Base-by-base conservation (phyloP, 139 green algal genomes). In the Raphidocelis subcapitata region DNA sequence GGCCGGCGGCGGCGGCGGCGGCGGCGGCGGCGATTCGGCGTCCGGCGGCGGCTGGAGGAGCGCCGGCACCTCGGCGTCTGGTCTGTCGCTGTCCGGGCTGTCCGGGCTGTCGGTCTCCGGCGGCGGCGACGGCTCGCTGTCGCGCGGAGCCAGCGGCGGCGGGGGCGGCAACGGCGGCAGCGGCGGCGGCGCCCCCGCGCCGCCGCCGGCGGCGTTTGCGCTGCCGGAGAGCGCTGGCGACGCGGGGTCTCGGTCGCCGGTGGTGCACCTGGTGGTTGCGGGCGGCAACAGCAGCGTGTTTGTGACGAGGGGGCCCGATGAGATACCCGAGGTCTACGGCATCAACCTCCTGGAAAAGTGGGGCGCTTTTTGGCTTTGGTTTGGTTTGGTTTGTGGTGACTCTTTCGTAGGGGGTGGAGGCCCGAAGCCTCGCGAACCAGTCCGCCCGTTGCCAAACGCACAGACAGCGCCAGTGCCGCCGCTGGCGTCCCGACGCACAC, bases 231-330 rank as follows among this genome's bases (percentile, higher is more conserved):
- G 21, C 20, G 46, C 37, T 23, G 16, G 26, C 31, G 71, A 56
- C 14, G n/a, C n/a, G n/a, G n/a, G n/a, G n/a, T n/a, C n/a, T n/a
- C n/a, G n/a, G n/a, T 33, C 47, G 2, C 62, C 71, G 18, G 81
- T 90, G 23, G 87, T 95, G 18, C 83, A 76, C 3, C 69, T 82
- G 15, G 72, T 90, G 5, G 77, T 83, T 23, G 84, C 86, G 0
- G 90, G 86, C 12, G 79, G 78, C 46, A 65, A 83, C 57, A 75
- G 69, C 67, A 90, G 81, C 33, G 88, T 82, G 3, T 92, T 94
- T 74, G 65, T 96, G 4, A 93, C 85, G 2, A 71, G 87, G 1
- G 77, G 69, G 0, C 77, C 74, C 21, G 79, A 92, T 24, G 90
- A 95, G 69, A 82, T 92, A 26, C 82, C 86, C 0, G 83, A 74